A percentile compares a stretch with the other conserved stretches of the same genome.
Evolutionary conservation across 1,284 basidiomycete species (phyloP).

Genomic region (Ceratobasidium sp.): DNA sequence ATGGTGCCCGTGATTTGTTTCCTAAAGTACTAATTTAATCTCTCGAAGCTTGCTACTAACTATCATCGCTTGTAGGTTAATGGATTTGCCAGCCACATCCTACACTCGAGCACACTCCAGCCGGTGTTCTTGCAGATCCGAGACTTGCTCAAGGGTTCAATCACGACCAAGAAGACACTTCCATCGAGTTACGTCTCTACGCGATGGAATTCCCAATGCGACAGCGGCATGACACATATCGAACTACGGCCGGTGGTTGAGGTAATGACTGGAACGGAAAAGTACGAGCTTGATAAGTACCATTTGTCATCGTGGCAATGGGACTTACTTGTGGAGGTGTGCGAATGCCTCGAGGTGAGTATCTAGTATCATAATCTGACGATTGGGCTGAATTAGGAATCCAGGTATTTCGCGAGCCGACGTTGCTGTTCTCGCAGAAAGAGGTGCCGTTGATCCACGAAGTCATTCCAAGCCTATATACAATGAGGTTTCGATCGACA

Average conservation of each 20-base stretch:
- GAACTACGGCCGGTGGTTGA: constrained; percentile 14
- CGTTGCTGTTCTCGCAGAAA: constrained; percentile 14
- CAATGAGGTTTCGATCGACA: no score
- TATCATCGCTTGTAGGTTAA: neutral
- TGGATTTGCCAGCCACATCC: neutral
- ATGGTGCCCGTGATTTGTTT: constrained; percentile 9
- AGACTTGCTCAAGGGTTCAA: neutral
- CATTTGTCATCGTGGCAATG: neutral
- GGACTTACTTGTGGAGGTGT: neutral
- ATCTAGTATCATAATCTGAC: neutral
- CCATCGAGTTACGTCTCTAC: constrained; percentile 8
- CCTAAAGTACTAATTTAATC: constrained; percentile 6
- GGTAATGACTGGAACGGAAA: constrained; percentile 1
- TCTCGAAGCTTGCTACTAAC: neutral
- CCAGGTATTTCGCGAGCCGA: constrained; percentile 16
- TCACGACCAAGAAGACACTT: neutral
- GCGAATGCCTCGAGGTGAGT: constrained; percentile 22
- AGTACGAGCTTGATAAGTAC: neutral
- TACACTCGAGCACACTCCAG: neutral
- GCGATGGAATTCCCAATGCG: constrained; percentile 14
- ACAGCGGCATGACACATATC: neutral
- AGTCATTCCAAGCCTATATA: neutral
- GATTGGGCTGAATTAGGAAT: neutral
- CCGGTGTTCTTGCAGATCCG: neutral
- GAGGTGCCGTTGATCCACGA: constrained; percentile 10